Evolutionary conservation across 2,329 filamentous ascomycete species (phyloP).

Genomic region (Curvularia hawaiiensis): DNA sequence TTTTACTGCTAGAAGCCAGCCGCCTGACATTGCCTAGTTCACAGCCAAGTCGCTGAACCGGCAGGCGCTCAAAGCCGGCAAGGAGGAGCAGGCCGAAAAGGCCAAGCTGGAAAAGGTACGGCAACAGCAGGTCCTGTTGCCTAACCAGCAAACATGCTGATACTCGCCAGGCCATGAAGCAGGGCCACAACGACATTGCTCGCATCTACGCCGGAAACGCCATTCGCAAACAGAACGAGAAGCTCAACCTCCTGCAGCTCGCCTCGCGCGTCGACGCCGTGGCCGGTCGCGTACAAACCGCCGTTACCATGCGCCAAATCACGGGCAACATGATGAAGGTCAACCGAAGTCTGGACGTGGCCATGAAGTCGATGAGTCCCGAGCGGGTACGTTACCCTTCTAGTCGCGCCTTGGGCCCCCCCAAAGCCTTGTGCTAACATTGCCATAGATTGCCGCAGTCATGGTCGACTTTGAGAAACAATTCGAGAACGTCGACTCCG

Average conservation of each 20-base stretch:
- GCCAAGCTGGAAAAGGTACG: constrained; percentile 64
- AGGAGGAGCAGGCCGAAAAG: constrained; percentile 66
- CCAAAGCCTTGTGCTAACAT: constrained; percentile 12
- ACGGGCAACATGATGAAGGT: constrained; percentile 67
- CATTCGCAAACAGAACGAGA: constrained; percentile 67
- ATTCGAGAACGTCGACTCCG: constrained; percentile 58
- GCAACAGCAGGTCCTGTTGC: background rate
- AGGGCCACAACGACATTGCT: constrained; percentile 64
- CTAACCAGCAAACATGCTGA: background rate
- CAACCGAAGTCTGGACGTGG: constrained; percentile 65
- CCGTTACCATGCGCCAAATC: constrained; percentile 66
- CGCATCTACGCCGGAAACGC: constrained; percentile 68
- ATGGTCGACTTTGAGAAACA: constrained; percentile 70
- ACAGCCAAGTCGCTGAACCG: constrained; percentile 67
- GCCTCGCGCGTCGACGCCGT: constrained; percentile 65
- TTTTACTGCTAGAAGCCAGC: constrained; percentile 1
- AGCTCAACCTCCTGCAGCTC: constrained; percentile 63
- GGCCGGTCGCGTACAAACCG: constrained; percentile 64
- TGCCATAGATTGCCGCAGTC: constrained; percentile 62
- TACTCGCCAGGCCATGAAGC: constrained; percentile 60
- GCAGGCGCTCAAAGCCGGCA: constrained; percentile 65
- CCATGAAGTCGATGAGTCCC: constrained; percentile 68
- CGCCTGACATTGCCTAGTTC: constrained; percentile 54
- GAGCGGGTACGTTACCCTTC: constrained; percentile 58
- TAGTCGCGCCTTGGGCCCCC: background rate